phyloP scores from a whole-genome alignment of 139 green algal species.

The Closterium sp. region DNA sequence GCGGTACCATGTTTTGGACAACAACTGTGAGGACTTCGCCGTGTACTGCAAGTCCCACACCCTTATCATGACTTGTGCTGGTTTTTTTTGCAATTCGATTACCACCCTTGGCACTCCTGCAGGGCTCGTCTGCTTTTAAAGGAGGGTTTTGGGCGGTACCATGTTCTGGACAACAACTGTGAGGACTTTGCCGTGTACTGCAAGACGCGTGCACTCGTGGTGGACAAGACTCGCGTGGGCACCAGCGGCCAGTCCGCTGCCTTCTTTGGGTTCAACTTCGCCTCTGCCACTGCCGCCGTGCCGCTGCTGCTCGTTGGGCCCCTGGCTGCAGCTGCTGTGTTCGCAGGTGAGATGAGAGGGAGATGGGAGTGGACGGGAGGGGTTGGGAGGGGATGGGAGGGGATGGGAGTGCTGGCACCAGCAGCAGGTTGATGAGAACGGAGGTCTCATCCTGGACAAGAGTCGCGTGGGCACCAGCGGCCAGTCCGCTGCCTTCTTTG shows the following conservation, averaged over 20 bases:
- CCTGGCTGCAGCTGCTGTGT: background rate
- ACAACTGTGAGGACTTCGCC: background rate
- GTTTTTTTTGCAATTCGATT: background rate
- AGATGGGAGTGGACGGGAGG: background rate
- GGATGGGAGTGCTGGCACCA: no score
- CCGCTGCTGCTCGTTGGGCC: background rate
- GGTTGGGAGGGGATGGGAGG: no score
- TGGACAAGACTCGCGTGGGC: constrained; percentile 24
- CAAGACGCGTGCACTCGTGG: constrained; percentile 35
- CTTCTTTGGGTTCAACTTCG: background rate
- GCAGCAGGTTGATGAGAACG: no score
- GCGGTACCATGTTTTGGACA: background rate
- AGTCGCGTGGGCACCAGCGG: constrained; percentile 16
- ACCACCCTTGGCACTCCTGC: background rate
- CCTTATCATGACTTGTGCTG: no score
- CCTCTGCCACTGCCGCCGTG: background rate
- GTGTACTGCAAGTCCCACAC: no score
- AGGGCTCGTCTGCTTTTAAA: constrained; percentile 14
- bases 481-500: constrained; percentile 8
- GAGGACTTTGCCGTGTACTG: constrained; percentile 48
- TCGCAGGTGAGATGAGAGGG: background rate
- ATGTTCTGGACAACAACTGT: constrained; percentile 49
- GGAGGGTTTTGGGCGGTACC: constrained; percentile 36
- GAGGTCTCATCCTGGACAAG: no score
- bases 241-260: constrained; percentile 22